Evolutionary conservation across 345 rosid genomes (phyloP), one percentile per base, ranked within the genome.

Genomic region (Salix purpurea): DNA sequence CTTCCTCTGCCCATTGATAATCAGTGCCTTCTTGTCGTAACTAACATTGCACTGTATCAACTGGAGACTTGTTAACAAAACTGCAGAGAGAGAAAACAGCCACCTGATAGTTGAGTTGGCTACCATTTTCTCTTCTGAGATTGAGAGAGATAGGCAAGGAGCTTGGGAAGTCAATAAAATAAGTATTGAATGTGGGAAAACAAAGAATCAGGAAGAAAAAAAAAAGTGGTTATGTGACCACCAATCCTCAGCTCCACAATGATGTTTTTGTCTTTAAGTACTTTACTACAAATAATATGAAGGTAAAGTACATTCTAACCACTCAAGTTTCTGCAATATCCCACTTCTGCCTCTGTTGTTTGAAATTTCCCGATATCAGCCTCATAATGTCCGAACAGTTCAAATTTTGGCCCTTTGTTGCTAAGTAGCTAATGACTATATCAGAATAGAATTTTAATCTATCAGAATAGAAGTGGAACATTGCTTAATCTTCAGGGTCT

Each of bases 1-100:
- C 83, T 84, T 90, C 67, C 82, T 85, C 36, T 81, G 81, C 9
- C 91, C 91, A 80, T 84, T 79, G 68, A 90, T 89, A 77, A 86
- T 75, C 58, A 90, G 83, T 46, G 92, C 86, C 80, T 85, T 90
- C 66, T 67, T 72, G 73, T 89, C 91, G 78, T 87, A 90, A 16
- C 76, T 80, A 7, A 90, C 89, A 21, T 39, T 78, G 81, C 91
- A 83, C 2, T 79, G 70, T 36, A 65, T 67, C 69, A 77, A 24
- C 39, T 70, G 69, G 44, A 80, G 70, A 77, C 68, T n/a, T 12
- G 80, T 74, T 14, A 80, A 50, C 56, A 83, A 34, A n/a, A 85
- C 5, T 21, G 75, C 28, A 70, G 42, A 86, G 23, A 85, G 70
- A 62, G 76, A 76, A 56, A 80, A 23, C 77, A 80, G 13, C 77